Conservation (phyloP, 2,329 filamentous ascomycete species). For the Botryotinia calthae region DNA sequence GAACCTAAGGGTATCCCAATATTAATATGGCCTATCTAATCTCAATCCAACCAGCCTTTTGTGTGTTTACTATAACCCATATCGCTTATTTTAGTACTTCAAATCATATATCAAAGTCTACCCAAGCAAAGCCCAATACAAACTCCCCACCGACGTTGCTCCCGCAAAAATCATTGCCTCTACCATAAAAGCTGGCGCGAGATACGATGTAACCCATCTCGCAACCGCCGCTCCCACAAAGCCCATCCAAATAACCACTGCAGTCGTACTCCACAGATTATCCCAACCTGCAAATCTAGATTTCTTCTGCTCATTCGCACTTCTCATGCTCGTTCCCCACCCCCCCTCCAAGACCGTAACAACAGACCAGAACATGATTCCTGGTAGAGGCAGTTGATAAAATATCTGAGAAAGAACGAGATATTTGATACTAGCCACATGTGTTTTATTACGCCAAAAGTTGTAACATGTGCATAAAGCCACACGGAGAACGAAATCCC, state of each 20-base stretch:
- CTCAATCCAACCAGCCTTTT: not conserved
- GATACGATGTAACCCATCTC: slow-evolving; percentile 10
- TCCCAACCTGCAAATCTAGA: slow-evolving; percentile 20
- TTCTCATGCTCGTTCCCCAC: slow-evolving; percentile 41
- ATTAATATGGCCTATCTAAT: not conserved
- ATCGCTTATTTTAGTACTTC: not conserved
- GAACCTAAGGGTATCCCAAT: not conserved
- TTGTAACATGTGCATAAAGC: slow-evolving; percentile 38
- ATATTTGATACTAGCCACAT: slow-evolving; percentile 33
- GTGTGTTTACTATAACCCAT: not conserved
- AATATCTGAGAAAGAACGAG: slow-evolving; percentile 30
- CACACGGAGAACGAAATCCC: slow-evolving; percentile 37
- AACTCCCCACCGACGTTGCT: slow-evolving; percentile 13
- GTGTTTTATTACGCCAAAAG: slow-evolving; percentile 35
- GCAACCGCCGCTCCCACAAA: slow-evolving; percentile 24
- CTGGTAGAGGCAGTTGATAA: slow-evolving; percentile 40
- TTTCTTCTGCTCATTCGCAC: slow-evolving; percentile 34
- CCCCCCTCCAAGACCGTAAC: slow-evolving; percentile 39
- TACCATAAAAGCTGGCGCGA: slow-evolving; percentile 21
- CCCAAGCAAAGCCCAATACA: slow-evolving; percentile 21
- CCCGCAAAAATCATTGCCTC: slow-evolving; percentile 21
- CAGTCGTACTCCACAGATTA: slow-evolving; percentile 25
- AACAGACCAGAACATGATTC: slow-evolving; percentile 41
- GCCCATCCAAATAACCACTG: slow-evolving; percentile 26
- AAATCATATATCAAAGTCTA: not conserved